A percentile compares a stretch with the other conserved stretches of the same genome.
Conservation (phyloP, 257 asterid species). For the Ballota nigra region DNA sequence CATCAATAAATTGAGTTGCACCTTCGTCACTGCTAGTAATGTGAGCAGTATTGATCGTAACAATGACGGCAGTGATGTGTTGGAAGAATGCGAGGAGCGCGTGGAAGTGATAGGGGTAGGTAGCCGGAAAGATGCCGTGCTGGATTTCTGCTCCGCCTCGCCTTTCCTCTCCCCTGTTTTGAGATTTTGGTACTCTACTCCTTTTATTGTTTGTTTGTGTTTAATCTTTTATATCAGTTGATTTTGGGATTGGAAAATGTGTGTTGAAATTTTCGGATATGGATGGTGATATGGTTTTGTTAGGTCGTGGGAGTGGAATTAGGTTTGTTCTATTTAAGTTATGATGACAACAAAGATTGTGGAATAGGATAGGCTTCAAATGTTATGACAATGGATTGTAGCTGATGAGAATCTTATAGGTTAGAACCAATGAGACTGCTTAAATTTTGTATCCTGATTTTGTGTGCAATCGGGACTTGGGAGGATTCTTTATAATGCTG, state of each 20-base stretch:
- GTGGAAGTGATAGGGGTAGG: conserved; percentile 82
- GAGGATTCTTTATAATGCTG: neutral
- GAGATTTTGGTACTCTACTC: conserved; percentile 64
- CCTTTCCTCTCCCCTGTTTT: conserved; percentile 60
- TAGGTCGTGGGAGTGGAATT: neutral
- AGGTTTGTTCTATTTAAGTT: neutral
- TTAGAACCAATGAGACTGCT: neutral
- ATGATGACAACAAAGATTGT: neutral
- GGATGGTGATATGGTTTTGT: neutral
- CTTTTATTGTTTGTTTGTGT: neutral
- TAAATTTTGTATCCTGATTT: neutral
- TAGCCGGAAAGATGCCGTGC: conserved; percentile 71
- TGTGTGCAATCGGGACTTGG: neutral
- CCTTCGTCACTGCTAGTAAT: neutral
- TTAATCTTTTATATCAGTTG: neutral
- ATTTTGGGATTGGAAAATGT: neutral
- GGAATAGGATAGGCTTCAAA: neutral
- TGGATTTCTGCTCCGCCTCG: conserved; percentile 73
- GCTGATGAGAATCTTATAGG: neutral
- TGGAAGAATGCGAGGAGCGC: conserved; percentile 44
- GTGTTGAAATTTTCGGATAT: neutral
- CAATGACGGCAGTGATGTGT: conserved; percentile 14
- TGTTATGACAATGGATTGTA: neutral
- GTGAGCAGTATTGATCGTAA: conserved; percentile 8
- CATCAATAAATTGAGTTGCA: conserved; percentile 24